Evolutionary conservation across 345 rosid species (phyloP).

Genomic region (Eucalyptus regnans): DNA sequence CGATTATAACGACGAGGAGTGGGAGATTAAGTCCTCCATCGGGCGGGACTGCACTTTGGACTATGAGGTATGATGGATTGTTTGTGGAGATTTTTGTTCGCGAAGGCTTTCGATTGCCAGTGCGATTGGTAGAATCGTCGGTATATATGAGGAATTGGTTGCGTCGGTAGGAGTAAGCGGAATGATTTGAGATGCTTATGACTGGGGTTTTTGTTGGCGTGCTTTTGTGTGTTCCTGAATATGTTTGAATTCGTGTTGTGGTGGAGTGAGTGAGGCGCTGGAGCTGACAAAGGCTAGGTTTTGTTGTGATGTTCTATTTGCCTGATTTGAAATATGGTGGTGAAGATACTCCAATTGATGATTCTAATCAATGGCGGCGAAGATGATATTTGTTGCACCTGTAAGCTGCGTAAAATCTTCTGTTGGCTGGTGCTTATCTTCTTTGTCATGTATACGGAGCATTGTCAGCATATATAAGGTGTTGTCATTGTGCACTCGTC

Average conservation of each 20-base stretch:
- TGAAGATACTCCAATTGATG: neutral
- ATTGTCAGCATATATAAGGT: neutral
- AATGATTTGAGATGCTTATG: neutral
- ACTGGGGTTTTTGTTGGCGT: neutral
- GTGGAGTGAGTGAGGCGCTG: neutral
- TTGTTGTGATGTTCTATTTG: neutral
- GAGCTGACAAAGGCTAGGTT: neutral
- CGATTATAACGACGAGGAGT: constrained; percentile 31
- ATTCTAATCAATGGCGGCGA: neutral
- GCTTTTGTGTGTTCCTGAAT: neutral
- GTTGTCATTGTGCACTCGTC: neutral
- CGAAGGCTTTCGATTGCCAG: neutral
- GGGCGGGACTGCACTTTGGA: constrained; percentile 80
- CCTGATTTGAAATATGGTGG: neutral
- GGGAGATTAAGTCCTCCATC: constrained; percentile 64
- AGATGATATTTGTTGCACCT: neutral
- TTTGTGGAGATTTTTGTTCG: neutral
- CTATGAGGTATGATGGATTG: constrained; percentile 34
- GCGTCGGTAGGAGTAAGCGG: neutral
- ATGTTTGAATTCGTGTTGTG: neutral
- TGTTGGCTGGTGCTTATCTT: neutral
- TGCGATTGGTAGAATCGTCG: neutral
- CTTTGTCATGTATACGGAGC: neutral
- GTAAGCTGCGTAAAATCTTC: neutral
- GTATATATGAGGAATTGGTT: neutral